These are phyloP conservation scores for Helichrysum umbraculigerum DNA, from an alignment of 129 eudicot genomes.

Conservation along the genomic window DNA sequence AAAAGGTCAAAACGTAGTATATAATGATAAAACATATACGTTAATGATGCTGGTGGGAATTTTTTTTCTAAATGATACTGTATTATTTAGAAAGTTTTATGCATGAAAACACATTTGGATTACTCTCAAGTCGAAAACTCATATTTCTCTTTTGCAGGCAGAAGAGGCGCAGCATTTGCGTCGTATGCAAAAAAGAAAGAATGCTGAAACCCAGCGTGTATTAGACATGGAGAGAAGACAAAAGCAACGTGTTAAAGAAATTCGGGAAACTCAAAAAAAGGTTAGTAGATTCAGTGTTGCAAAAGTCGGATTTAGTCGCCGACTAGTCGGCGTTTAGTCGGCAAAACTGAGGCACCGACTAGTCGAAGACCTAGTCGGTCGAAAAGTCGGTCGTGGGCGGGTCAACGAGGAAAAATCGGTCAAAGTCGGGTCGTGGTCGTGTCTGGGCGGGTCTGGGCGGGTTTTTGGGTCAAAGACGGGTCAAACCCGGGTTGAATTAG, in stretches of 20 bases:
- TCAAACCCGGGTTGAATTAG: too few relatives aligned
- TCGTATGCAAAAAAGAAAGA: constrained; percentile 68
- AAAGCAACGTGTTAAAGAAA: constrained; percentile 82
- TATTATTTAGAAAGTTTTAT: neutral
- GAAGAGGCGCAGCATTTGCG: constrained; percentile 80
- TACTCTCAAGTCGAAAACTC: neutral
- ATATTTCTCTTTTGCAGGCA: constrained; percentile 50
- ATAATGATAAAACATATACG: neutral
- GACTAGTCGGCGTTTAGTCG: too few relatives aligned
- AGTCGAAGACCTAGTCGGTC: too few relatives aligned
- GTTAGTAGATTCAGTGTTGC: constrained; percentile 36
- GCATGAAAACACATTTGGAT: neutral
- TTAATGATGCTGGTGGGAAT: too few relatives aligned
- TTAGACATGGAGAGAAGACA: constrained; percentile 89
- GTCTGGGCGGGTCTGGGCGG: too few relatives aligned
- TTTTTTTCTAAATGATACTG: neutral
- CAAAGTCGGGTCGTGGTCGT: too few relatives aligned
- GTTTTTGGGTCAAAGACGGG: too few relatives aligned
- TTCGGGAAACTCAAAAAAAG: constrained; percentile 80
- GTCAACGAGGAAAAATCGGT: too few relatives aligned
- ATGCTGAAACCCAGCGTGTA: constrained; percentile 66
- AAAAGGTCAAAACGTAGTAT: neutral
- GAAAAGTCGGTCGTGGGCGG: too few relatives aligned
- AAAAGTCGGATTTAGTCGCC: too few relatives aligned
- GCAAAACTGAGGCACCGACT: too few relatives aligned